Conservation (phyloP, 2,329 filamentous ascomycete genomes). For the Aspergillus novofumigatus region DNA sequence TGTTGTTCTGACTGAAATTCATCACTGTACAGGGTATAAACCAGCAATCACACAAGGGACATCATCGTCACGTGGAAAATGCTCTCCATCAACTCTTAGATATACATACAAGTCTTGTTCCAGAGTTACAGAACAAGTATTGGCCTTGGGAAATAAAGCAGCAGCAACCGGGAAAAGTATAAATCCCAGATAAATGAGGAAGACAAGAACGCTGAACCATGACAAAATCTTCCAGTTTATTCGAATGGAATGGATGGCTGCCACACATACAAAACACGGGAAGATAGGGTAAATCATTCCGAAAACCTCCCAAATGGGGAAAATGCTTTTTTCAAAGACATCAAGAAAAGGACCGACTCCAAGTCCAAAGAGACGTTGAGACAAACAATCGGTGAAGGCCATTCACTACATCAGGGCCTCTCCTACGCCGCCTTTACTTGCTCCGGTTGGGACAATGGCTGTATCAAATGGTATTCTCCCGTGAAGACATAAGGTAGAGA, state of each 20-base stretch:
- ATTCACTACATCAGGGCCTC: not conserved
- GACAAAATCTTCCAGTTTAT: not conserved
- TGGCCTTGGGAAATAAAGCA: not conserved
- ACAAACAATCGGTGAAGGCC: not conserved
- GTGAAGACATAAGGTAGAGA: constrained; percentile 16
- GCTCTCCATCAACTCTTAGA: not conserved
- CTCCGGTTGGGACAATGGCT: not conserved
- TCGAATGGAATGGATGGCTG: not conserved
- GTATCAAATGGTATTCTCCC: constrained; percentile 4
- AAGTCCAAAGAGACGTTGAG: not conserved
- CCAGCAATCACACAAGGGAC: not conserved
- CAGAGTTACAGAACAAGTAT: not conserved
- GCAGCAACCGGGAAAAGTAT: not conserved
- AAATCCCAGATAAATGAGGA: not conserved
- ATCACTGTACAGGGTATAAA: not conserved
- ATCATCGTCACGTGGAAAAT: not conserved
- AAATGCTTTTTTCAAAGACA: not conserved
- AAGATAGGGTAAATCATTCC: not conserved
- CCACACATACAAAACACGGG: not conserved
- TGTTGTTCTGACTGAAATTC: not conserved
- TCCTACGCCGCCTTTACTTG: not conserved
- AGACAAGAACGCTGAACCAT: not conserved
- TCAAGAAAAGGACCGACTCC: not conserved
- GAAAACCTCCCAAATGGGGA: not conserved
- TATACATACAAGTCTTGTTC: not conserved